phyloP scores from a whole-genome alignment of 2,329 filamentous ascomycete species.

The Diplocarpon rosae region DNA sequence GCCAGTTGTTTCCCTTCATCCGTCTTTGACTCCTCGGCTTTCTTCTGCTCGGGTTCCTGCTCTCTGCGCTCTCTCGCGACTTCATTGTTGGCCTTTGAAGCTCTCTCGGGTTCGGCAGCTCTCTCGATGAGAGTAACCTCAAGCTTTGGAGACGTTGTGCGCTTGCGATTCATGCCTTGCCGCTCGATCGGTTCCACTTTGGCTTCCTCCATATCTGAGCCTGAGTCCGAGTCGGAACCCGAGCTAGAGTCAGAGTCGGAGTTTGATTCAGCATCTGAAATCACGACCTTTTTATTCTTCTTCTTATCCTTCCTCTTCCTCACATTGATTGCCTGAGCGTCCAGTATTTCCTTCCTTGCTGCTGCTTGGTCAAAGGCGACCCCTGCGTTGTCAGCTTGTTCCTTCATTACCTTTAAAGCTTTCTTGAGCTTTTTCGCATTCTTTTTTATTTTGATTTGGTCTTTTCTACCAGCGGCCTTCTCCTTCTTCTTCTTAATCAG shows the following conservation, averaged over 20 bases:
- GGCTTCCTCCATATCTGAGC: conserved; percentile 2
- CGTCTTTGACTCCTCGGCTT: background rate
- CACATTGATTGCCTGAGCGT: conserved; percentile 1
- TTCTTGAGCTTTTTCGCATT: conserved; percentile 23
- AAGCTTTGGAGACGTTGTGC: conserved; percentile 1
- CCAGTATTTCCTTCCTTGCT: conserved; percentile 18
- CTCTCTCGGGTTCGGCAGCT: conserved; percentile 1
- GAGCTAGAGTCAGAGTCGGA: conserved; percentile 2
- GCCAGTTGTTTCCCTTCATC: background rate
- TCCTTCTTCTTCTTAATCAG: conserved; percentile 15
- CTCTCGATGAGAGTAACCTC: conserved; percentile 1
- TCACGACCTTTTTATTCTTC: background rate
- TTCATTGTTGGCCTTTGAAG: conserved; percentile 6
- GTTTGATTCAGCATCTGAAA: background rate
- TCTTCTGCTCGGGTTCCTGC: conserved; percentile 1
- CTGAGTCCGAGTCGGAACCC: conserved; percentile 7
- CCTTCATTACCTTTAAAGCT: conserved; percentile 21
- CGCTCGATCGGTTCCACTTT: background rate
- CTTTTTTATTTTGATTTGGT: conserved; percentile 14
- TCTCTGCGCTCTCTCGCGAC: conserved; percentile 4
- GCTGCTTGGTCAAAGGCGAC: conserved; percentile 18
- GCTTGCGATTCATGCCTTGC: background rate
- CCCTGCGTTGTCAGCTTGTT: conserved; percentile 15
- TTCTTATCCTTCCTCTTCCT: background rate
- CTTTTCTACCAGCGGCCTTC: conserved; percentile 15